Percentiles rank a stretch among this genome's conserved stretches.
Conservation (phyloP, 805 yeast genomes). For the Metschnikowia matae region DNA sequence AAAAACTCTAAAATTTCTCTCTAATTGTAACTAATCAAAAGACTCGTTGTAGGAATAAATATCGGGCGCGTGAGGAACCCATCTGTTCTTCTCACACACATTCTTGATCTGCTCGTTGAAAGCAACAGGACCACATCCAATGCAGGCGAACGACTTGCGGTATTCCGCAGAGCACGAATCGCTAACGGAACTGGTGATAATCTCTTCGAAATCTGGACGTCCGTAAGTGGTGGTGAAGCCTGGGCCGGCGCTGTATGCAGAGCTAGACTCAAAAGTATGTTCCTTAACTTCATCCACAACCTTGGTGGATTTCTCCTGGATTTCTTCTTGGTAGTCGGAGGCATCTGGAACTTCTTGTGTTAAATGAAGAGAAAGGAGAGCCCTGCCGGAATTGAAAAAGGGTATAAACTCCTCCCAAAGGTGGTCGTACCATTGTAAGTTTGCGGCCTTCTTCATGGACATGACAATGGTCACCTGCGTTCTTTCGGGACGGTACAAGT, state of each 20-base stretch:
- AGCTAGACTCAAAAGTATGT: conserved; percentile 4
- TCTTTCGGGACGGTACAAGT: conserved; percentile 27
- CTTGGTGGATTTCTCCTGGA: conserved; percentile 1
- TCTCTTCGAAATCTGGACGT: conserved; percentile 20
- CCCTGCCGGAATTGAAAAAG: conserved; percentile 21
- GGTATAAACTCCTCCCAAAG: conserved; percentile 27
- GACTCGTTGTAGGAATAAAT: conserved; percentile 41
- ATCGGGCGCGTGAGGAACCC: conserved; percentile 31
- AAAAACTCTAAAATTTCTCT: too few relatives aligned
- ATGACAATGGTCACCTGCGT: conserved; percentile 30
- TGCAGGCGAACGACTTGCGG: conserved; percentile 33
- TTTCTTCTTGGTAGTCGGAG: conserved; percentile 4
- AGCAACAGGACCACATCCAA: conserved; percentile 38
- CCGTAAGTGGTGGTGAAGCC: conserved; percentile 9
- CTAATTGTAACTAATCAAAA: conserved; percentile 7
- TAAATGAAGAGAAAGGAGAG: conserved; percentile 25
- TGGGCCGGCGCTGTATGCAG: not conserved
- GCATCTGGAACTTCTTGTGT: conserved; percentile 21
- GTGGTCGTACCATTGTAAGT: conserved; percentile 36
- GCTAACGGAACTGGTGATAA: conserved; percentile 16
- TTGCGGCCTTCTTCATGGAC: conserved; percentile 24
- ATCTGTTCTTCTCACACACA: conserved; percentile 28
- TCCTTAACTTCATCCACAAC: not conserved
- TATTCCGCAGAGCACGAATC: conserved; percentile 11
- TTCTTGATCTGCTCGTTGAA: conserved; percentile 28